Conservation (phyloP, 192 early-diverging fungal genomes). For the Backusella luteola region DNA sequence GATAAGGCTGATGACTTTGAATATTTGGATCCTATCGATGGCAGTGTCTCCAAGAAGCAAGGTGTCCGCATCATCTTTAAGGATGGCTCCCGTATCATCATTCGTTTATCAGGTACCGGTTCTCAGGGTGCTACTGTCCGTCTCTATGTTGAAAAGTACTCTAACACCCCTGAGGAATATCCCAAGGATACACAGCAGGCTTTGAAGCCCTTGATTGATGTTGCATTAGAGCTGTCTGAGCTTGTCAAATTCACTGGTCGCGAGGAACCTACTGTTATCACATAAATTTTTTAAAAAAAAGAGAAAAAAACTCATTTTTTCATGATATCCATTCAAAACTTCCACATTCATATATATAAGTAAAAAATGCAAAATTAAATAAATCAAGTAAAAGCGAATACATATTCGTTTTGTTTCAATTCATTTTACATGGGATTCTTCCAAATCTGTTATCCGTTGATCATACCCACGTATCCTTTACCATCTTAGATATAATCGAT, state of each 20-base stretch:
- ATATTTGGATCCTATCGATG: conserved; percentile 93
- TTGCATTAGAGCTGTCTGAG: conserved; percentile 73
- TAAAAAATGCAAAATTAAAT: background rate
- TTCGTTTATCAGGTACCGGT: conserved; percentile 92
- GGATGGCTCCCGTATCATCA: conserved; percentile 91
- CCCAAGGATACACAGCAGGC: conserved; percentile 76
- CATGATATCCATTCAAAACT: background rate
- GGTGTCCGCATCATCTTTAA: conserved; percentile 89
- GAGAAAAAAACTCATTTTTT: background rate
- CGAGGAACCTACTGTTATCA: conserved; percentile 87
- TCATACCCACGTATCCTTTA: background rate
- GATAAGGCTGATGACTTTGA: conserved; percentile 83
- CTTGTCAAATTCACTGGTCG: conserved; percentile 84
- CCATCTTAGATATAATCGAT: background rate
- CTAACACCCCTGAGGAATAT: conserved; percentile 56
- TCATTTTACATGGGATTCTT: background rate
- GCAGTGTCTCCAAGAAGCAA: conserved; percentile 77
- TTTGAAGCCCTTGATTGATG: conserved; percentile 83
- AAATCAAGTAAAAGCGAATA: background rate
- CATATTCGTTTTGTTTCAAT: background rate
- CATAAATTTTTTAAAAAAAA: conserved; percentile 43
- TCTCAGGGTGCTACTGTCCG: conserved; percentile 94
- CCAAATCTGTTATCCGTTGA: background rate
- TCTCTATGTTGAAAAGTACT: conserved; percentile 94
- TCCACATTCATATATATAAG: background rate